Percentiles rank a stretch among this genome's conserved stretches.
These are phyloP conservation scores for Phanerodontia chrysosporium DNA, from an alignment of 768 basidiomycete species.

Conservation along the genomic window DNA sequence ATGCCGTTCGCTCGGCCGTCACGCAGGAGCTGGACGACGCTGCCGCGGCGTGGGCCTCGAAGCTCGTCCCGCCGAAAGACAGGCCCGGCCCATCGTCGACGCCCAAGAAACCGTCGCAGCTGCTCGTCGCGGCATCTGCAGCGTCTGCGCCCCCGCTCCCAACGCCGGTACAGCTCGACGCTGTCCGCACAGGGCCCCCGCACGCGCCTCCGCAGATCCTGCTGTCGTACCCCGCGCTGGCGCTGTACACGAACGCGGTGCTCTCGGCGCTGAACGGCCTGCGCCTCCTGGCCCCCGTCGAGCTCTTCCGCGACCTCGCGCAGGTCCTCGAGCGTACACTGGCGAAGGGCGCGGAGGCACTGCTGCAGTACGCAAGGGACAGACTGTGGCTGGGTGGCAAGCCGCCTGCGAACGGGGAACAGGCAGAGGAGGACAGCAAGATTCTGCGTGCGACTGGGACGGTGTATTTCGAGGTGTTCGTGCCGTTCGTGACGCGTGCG, in stretches of 20 bases:
- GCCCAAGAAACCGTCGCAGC: neutral
- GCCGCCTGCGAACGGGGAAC: slow-evolving; percentile 18
- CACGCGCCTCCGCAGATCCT: slow-evolving; percentile 72
- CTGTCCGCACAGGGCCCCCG: slow-evolving; percentile 23
- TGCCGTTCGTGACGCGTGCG: slow-evolving; percentile 69
- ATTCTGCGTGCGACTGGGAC: slow-evolving; percentile 41
- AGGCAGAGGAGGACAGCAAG: slow-evolving; percentile 31
- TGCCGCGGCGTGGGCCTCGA: slow-evolving; percentile 19
- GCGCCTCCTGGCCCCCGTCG: slow-evolving; percentile 72
- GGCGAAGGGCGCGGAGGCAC: slow-evolving; percentile 40
- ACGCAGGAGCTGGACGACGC: slow-evolving; percentile 46
- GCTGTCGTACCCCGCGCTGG: slow-evolving; percentile 72
- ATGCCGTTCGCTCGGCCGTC: slow-evolving; percentile 58
- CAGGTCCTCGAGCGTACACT: slow-evolving; percentile 43
- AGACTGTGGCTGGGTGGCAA: slow-evolving; percentile 9
- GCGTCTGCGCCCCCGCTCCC: slow-evolving; percentile 10
- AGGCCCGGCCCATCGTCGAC: neutral
- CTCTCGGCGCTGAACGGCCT: slow-evolving; percentile 74
- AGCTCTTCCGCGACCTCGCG: slow-evolving; percentile 47
- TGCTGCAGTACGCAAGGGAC: slow-evolving; percentile 41
- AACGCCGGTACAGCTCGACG: slow-evolving; percentile 13
- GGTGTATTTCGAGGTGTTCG: slow-evolving; percentile 57
- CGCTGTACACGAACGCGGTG: slow-evolving; percentile 63
- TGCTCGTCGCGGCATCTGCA: slow-evolving; percentile 9
- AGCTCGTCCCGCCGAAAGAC: neutral